Percentiles rank a stretch among this genome's conserved stretches.
Conservation (phyloP, 371 early-diverging fungal species). For the Rhizopus delemar region DNA sequence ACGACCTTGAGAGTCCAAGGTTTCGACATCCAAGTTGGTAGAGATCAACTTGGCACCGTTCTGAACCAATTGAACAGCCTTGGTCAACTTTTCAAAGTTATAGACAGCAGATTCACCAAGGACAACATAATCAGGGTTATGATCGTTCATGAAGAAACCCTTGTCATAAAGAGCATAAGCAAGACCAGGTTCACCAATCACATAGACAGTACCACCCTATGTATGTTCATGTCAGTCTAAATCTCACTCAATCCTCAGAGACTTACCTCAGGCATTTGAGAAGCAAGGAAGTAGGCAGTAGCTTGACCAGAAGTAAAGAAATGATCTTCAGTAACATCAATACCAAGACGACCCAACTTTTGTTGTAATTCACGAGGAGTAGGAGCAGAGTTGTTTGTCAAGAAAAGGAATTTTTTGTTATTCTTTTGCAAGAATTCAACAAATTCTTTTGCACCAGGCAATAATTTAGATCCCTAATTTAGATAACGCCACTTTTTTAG, state of each 20-base stretch:
- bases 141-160: conserved; percentile 69
- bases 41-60: conserved; percentile 64
- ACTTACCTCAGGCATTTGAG: conserved; percentile 58
- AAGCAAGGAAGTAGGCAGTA: conserved; percentile 64
- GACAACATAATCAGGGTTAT: conserved; percentile 68
- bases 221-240: neutral
- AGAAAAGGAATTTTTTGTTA: conserved; percentile 66
- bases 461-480: conserved; percentile 52
- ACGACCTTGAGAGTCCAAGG: conserved; percentile 55
- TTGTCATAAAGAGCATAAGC: conserved; percentile 66
- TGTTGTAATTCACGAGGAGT: conserved; percentile 68
- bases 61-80: conserved; percentile 63
- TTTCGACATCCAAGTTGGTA: conserved; percentile 70
- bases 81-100: conserved; percentile 65
- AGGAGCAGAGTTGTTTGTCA: conserved; percentile 72
- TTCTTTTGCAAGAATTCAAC: conserved; percentile 61
- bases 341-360: conserved; percentile 62
- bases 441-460: conserved; percentile 68
- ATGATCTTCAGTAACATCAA: conserved; percentile 60
- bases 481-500: neutral
- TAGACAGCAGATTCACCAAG: conserved; percentile 63
- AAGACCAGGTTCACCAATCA: conserved; percentile 69
- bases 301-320: conserved; percentile 70
- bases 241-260: neutral
- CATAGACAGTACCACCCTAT: conserved; percentile 59